Conservation (phyloP, 176 grass and related monocot species). For the Oryza australiensis region DNA sequence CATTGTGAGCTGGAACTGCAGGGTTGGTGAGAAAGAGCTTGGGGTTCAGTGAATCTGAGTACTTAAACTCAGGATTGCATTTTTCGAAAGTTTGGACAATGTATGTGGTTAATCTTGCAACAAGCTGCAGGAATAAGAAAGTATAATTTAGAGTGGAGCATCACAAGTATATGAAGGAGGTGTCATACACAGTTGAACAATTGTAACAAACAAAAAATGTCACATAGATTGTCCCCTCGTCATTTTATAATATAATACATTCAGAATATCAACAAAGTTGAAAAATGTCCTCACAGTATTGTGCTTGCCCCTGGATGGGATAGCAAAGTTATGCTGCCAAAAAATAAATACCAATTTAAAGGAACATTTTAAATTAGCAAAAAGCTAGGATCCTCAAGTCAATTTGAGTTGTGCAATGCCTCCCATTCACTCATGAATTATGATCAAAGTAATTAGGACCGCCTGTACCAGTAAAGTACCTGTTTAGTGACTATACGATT, state of each 20-base stretch:
- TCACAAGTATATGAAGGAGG: constrained; percentile 16
- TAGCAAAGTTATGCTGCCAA: constrained; percentile 6
- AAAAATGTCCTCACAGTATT: constrained; percentile 14
- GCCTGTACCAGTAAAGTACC: constrained; percentile 9
- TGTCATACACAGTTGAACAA: constrained; percentile 27
- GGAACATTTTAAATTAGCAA: constrained; percentile 6
- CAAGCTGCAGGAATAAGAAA: constrained; percentile 61
- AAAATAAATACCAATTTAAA: not conserved
- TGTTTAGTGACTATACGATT: not conserved
- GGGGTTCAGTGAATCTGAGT: constrained; percentile 77
- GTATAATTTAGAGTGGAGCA: constrained; percentile 34
- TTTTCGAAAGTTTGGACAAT: constrained; percentile 77
- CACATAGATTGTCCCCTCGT: not conserved
- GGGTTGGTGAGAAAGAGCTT: constrained; percentile 90
- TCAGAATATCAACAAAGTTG: not conserved
- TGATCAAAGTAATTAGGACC: not conserved
- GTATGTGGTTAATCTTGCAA: constrained; percentile 74
- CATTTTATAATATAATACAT: not conserved
- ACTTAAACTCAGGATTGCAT: constrained; percentile 80
- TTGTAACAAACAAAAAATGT: constrained; percentile 1
- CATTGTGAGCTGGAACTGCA: constrained; percentile 64
- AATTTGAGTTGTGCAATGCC: constrained; percentile 23
- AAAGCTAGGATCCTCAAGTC: not conserved
- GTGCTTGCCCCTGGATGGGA: not conserved
- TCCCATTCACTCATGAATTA: constrained; percentile 22